Percentiles rank a stretch among this genome's conserved stretches.
Evolutionary conservation across 441 rosid species (phyloP).

Genomic region (Pelargonium myrrhifolium): DNA sequence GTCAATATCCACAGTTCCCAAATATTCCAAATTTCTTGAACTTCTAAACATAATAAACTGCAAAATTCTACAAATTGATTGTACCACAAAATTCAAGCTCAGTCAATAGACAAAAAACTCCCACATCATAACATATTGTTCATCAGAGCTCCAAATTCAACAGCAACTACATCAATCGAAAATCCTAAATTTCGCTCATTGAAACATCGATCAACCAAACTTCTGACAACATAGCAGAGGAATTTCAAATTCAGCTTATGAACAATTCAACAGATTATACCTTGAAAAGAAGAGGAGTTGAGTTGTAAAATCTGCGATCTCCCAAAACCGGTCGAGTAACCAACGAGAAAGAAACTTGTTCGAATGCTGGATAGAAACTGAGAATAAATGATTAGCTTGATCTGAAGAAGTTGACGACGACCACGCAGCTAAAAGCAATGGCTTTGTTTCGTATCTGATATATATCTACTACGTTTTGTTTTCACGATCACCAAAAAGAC

Average conservation of each 20-base stretch:
- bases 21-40: too few relatives aligned
- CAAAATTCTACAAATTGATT: not conserved
- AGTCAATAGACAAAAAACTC: not conserved
- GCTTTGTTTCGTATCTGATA: not conserved
- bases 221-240: not conserved
- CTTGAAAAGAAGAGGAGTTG: not conserved
- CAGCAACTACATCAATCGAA: not conserved
- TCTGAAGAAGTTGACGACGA: not conserved
- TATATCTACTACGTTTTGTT: not conserved
- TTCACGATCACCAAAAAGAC: not conserved
- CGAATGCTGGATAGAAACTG: not conserved
- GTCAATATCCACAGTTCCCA: too few relatives aligned
- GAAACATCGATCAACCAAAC: not conserved
- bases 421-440: not conserved
- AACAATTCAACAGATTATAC: not conserved
- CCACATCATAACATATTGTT: not conserved
- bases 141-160: slow-evolving; percentile 2
- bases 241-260: not conserved
- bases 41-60: too few relatives aligned
- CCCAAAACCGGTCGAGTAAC: not conserved
- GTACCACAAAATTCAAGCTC: not conserved
- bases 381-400: not conserved
- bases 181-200: not conserved
- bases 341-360: not conserved
- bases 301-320: not conserved